These are phyloP conservation scores for Xenosphaeropsis pyriputrescens DNA, from an alignment of 2,329 filamentous ascomycete species.

Conservation along the genomic window DNA sequence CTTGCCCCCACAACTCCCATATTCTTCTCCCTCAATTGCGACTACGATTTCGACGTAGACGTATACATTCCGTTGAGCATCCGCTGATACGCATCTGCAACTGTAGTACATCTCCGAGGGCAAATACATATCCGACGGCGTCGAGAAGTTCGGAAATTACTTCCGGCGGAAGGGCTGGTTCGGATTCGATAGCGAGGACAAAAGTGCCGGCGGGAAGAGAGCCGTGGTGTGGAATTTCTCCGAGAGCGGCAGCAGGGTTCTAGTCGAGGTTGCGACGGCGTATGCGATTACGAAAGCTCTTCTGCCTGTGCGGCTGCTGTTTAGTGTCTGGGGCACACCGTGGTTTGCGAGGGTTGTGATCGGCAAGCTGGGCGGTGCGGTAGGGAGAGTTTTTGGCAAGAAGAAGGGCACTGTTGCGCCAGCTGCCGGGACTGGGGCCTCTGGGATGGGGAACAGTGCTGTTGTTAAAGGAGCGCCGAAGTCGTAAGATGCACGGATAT, in stretches of 20 bases:
- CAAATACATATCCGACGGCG: slow-evolving; percentile 23
- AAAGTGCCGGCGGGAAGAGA: slow-evolving; percentile 16
- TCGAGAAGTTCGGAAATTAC: slow-evolving; percentile 64
- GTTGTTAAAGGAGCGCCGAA: slow-evolving; percentile 6
- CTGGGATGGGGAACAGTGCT: slow-evolving; percentile 1
- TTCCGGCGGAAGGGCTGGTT: slow-evolving; percentile 75
- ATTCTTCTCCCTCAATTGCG: not conserved
- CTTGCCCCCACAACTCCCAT: not conserved
- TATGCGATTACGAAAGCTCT: slow-evolving; percentile 84
- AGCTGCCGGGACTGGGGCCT: not conserved
- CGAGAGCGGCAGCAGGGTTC: slow-evolving; percentile 26
- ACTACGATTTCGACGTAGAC: not conserved
- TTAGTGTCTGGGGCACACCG: slow-evolving; percentile 79
- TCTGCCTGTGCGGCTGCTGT: slow-evolving; percentile 59
- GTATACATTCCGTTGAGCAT: slow-evolving; percentile 13
- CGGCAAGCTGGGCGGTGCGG: slow-evolving; percentile 24
- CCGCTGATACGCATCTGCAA: not conserved
- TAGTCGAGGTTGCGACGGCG: slow-evolving; percentile 65
- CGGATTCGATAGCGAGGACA: slow-evolving; percentile 30
- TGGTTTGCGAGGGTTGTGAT: slow-evolving; percentile 69
- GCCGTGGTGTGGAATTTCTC: slow-evolving; percentile 12
- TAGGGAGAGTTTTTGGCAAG: slow-evolving; percentile 4
- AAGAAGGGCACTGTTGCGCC: too few relatives aligned
- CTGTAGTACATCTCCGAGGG: not conserved
- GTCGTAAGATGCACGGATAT: not conserved